Evolutionary conservation across 208 protist genomes (phyloP), one percentile per base, ranked within the genome.

Genomic region (Naegleria gruberi): DNA sequence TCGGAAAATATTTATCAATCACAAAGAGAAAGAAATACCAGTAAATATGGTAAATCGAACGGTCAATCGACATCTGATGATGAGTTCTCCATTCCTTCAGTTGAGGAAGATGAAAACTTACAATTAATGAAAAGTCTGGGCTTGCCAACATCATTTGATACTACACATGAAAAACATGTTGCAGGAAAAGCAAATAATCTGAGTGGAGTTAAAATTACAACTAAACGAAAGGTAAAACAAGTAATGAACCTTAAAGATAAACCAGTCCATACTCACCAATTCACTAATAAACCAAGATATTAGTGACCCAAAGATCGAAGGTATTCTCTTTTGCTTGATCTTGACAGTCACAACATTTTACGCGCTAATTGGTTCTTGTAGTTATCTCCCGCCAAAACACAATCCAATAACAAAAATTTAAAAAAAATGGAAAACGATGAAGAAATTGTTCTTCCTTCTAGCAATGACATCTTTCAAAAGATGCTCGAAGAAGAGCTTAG

Each of bases 221-320:
- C 6, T n/a, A 30, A 77, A 77, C 65, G 65, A 37, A 77, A 77
- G 34, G 65, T 77, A 77, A 19, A 26, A 12, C 65, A 77, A 77
- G 65, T 77, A 19, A 77, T 77, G 65, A 77, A 77, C n/a, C 30
- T 77, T 6, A 77, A 77, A 77, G 65, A 77, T n/a, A 77, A 77
- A n/a, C 65, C 65, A 37, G 34, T 26, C 8, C 65, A 77, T n/a
- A 77, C 4, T 51, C n/a, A n/a, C n/a, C n/a, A n/a, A n/a, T n/a
- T 30, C 51, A 55, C 46, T 15, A 65, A 65, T 65, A 65, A 65
- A 65, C 51, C 51, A 19, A 65, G 51, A 65, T 65, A 30, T 65
- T 23, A 65, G 12, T 65, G 30, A 65, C 51, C 12, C 51, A 65
- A 4, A 65, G 5, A 5, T 19, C 15, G 8, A 15, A 55, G 46